A percentile compares a stretch with the other conserved stretches of the same genome.
These are phyloP conservation scores for Leishmania amazonensis DNA, from an alignment of 208 protist species.

Conservation along the genomic window DNA sequence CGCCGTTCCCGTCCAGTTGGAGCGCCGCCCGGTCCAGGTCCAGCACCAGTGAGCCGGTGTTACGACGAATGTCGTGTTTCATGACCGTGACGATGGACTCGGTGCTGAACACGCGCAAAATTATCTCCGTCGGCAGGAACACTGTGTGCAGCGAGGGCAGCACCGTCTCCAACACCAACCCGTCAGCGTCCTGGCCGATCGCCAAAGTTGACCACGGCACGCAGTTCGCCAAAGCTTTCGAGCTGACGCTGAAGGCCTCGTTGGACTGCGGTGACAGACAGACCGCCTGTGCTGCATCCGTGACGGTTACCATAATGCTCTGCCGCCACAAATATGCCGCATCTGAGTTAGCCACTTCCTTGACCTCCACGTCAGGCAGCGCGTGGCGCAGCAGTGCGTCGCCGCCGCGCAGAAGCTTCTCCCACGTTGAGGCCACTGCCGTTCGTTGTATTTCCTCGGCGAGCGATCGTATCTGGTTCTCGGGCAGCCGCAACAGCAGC, in stretches of 20 bases:
- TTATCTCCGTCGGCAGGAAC: conserved; percentile 64
- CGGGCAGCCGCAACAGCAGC: conserved; percentile 52
- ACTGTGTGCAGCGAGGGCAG: conserved; percentile 51
- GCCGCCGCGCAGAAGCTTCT: conserved; percentile 56
- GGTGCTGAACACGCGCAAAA: conserved; percentile 66
- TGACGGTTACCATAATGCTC: conserved; percentile 65
- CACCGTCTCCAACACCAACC: conserved; percentile 59
- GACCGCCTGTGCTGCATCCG: conserved; percentile 54
- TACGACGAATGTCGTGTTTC: conserved; percentile 66
- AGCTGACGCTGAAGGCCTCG: conserved; percentile 67
- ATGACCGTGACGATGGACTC: conserved; percentile 60
- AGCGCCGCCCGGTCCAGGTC: conserved; percentile 53
- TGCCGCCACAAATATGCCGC: conserved; percentile 41
- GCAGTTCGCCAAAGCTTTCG: conserved; percentile 46
- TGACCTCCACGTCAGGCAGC: conserved; percentile 30
- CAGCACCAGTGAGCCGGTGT: conserved; percentile 47
- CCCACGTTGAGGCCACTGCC: conserved; percentile 44
- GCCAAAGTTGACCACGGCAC: conserved; percentile 41
- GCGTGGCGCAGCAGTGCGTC: conserved; percentile 45
- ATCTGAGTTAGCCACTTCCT: conserved; percentile 16
- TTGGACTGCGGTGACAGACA: conserved; percentile 73
- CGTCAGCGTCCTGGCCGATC: conserved; percentile 33
- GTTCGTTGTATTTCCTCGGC: conserved; percentile 42
- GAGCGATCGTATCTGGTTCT: conserved; percentile 43
- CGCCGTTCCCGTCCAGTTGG: conserved; percentile 40